Percentiles rank a stretch among this genome's conserved stretches.
Conservation (phyloP, 2,329 filamentous ascomycete species). For the Xylariaceae sp. region DNA sequence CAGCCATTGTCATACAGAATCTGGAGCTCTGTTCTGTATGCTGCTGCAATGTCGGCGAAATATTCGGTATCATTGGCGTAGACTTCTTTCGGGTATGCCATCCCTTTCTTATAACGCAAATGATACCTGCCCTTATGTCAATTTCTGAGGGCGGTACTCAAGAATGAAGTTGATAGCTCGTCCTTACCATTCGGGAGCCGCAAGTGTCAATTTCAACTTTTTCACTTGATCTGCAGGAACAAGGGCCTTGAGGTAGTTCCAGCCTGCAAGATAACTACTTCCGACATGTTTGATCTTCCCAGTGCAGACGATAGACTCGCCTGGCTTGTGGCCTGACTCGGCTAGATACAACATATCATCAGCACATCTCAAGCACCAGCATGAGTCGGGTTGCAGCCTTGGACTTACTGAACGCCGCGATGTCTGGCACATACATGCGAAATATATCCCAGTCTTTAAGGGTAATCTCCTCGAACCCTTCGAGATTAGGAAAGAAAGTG, state of each 20-base stretch:
- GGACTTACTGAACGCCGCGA: slow-evolving; percentile 38
- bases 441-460: slow-evolving; percentile 49
- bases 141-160: not conserved
- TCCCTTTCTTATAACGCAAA: slow-evolving; percentile 50
- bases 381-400: not conserved
- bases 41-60: slow-evolving; percentile 60
- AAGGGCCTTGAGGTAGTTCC: slow-evolving; percentile 38
- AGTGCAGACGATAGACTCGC: slow-evolving; percentile 42
- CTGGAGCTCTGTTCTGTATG: slow-evolving; percentile 54
- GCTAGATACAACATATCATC: slow-evolving; percentile 20
- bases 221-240: slow-evolving; percentile 59
- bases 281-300: slow-evolving; percentile 45
- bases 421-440: slow-evolving; percentile 51
- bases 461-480: slow-evolving; percentile 42
- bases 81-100: slow-evolving; percentile 53
- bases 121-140: slow-evolving; percentile 40
- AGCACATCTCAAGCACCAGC: too few relatives aligned
- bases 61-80: slow-evolving; percentile 59
- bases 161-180: not conserved
- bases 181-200: slow-evolving; percentile 45
- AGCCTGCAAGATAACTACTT: slow-evolving; percentile 40
- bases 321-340: slow-evolving; percentile 44
- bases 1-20: slow-evolving; percentile 60
- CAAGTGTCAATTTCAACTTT: slow-evolving; percentile 52
- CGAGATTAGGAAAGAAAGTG: slow-evolving; percentile 41